A percentile compares a stretch with the other conserved stretches of the same genome.
Conservation (phyloP, 164 flowering plant genomes). For the Houttuynia cordata region DNA sequence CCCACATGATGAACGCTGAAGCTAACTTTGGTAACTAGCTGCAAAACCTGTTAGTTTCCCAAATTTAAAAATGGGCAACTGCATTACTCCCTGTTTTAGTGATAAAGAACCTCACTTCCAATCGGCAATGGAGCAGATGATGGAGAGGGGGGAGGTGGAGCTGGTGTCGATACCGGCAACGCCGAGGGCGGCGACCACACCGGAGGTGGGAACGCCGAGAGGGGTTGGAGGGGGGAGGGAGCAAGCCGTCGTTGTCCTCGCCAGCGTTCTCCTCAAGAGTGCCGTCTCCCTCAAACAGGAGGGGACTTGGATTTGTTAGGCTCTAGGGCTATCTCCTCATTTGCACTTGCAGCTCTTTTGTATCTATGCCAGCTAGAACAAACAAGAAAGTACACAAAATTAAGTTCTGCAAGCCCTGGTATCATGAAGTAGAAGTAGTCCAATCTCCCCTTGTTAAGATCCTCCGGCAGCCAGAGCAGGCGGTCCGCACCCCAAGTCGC, state of each 20-base stretch:
- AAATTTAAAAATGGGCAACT: no score
- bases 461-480: constrained; percentile 38
- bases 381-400: constrained; percentile 30
- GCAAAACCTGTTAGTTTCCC: no score
- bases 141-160: constrained; percentile 45
- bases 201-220: no score
- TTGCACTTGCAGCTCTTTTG: constrained; percentile 14
- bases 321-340: background rate
- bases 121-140: background rate
- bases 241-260: constrained; percentile 60
- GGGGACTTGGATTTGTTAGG: background rate
- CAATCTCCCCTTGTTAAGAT: constrained; percentile 39
- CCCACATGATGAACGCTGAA: no score
- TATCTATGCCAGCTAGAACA: constrained; percentile 35
- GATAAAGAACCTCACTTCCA: no score
- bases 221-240: constrained; percentile 38
- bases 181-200: no score
- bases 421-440: constrained; percentile 34
- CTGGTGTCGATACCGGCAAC: constrained; percentile 92
- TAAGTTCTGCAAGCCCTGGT: constrained; percentile 21
- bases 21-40: no score
- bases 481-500: constrained; percentile 1
- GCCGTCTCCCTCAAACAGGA: constrained; percentile 2
- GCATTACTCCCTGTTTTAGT: no score
- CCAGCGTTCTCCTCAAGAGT: no score